A percentile compares a stretch with the other conserved stretches of the same genome.
phyloP scores from a whole-genome alignment of 2,329 filamentous ascomycete species.

The Fonsecaea multimorphosa region DNA sequence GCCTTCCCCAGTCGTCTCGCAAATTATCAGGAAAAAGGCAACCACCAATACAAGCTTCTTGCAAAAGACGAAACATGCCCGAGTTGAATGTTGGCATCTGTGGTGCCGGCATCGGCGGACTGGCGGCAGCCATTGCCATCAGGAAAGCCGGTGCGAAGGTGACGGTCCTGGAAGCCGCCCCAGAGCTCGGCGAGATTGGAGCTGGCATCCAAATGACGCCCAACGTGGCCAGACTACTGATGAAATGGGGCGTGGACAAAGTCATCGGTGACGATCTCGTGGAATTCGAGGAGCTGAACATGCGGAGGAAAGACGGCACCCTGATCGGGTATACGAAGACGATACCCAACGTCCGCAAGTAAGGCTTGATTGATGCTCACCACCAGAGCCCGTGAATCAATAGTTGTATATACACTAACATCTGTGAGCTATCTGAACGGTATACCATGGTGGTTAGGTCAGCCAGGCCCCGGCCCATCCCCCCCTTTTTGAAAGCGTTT shows the following conservation, averaged over 20 bases:
- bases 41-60: neutral
- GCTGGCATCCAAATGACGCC: slow-evolving; percentile 40
- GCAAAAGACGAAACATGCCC: slow-evolving; percentile 3
- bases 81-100: slow-evolving; percentile 41
- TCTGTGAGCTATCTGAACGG: slow-evolving; percentile 23
- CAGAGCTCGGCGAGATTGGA: slow-evolving; percentile 50
- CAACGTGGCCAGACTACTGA: slow-evolving; percentile 44
- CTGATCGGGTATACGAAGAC: slow-evolving; percentile 48
- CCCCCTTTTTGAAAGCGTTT: neutral
- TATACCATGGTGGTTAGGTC: slow-evolving; percentile 41
- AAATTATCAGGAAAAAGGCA: neutral
- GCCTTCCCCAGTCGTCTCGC: neutral
- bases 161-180: slow-evolving; percentile 32
- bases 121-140: slow-evolving; percentile 55
- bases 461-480: slow-evolving; percentile 35
- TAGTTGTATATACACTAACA: slow-evolving; percentile 18
- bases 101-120: slow-evolving; percentile 52
- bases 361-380: too few relatives aligned
- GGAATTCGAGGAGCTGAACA: slow-evolving; percentile 47
- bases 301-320: slow-evolving; percentile 47
- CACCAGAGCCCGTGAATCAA: too few relatives aligned
- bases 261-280: slow-evolving; percentile 51
- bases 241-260: slow-evolving; percentile 49
- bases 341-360: slow-evolving; percentile 26
- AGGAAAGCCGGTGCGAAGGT: slow-evolving; percentile 47